phyloP scores from a whole-genome alignment of 345 rosid genomes.

The Rhodamnia rubescens region DNA sequence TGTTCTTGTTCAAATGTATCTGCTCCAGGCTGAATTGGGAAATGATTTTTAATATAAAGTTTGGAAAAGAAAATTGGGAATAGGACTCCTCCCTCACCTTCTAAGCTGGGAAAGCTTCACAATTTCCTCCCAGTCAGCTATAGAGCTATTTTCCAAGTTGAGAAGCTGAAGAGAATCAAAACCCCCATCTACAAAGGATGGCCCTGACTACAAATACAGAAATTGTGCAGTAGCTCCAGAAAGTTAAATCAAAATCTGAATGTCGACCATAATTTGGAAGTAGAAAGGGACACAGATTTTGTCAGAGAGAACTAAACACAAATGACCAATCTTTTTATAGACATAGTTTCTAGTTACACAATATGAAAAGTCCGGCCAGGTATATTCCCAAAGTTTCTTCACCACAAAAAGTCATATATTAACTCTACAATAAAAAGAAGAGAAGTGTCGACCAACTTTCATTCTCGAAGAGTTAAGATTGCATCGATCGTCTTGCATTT shows the following conservation, averaged over 20 bases:
- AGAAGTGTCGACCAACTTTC: neutral
- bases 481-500: neutral
- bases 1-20: slow-evolving; percentile 80
- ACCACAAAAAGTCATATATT: neutral
- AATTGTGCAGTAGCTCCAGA: neutral
- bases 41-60: neutral
- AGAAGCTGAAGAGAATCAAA: slow-evolving; percentile 65
- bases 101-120: slow-evolving; percentile 57
- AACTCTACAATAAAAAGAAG: neutral
- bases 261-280: neutral
- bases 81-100: slow-evolving; percentile 36
- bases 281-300: neutral
- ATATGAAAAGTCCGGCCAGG: neutral
- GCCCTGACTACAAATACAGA: slow-evolving; percentile 21
- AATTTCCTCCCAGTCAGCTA: slow-evolving; percentile 79
- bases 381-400: neutral
- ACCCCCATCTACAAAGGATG: slow-evolving; percentile 36
- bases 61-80: neutral
- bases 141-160: slow-evolving; percentile 78
- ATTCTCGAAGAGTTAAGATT: neutral
- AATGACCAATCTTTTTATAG: neutral
- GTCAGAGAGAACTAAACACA: neutral
- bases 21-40: slow-evolving; percentile 61
- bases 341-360: neutral
- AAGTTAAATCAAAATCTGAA: neutral